Evolutionary conservation across 176 grass and related monocot genomes (phyloP), one percentile per base, ranked within the genome.

Genomic region (Musa acuminata): DNA sequence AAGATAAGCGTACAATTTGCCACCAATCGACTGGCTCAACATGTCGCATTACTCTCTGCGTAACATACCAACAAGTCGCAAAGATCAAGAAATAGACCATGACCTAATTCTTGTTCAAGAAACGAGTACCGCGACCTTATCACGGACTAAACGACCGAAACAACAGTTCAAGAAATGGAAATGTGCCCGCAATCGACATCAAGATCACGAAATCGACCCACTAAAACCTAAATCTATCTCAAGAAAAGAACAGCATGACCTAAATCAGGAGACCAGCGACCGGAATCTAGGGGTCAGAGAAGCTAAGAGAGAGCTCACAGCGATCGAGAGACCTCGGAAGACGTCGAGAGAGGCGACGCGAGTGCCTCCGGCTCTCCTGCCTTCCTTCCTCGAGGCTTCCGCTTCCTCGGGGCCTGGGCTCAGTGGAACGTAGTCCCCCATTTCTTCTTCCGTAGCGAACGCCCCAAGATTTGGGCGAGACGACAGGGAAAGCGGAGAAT

Each of bases 251-350:
- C 26, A 64, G 22, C 55, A 16, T 62, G 35, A 49, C 9, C 35
- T 43, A 73, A 65, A 77, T 17, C 25, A 43, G 16, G 71, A 10
- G 27, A 19, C 12, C 43, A 54, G 50, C 8, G 23, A 73, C 65
- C 8, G 6, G 8, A 60, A 60, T 19, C n/a, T 60, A 60, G 13
- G 0, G n/a, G 16, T 6, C 19, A 0, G 10, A 51, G 0, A 70
- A 51, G 9, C 43, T 21, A 21, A 53, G 27, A 16, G 72, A 26
- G 54, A 63, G 68, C 80, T 77, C 58, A 87, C 85, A 50, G 85
- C 80, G 49, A 87, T 87, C 75, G 85, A 87, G 70, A 87, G 76
- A 77, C 85, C 85, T 13, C 85, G 75, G 74, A 87, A 87, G 25
- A 68, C 85, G 60, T 87, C 85, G 58, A 87, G 85, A 64, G 85